Percentiles rank a stretch among this genome's conserved stretches.
These are phyloP conservation scores for Exophiala bonariae DNA, from an alignment of 2,329 filamentous ascomycete genomes.

Conservation along the genomic window DNA sequence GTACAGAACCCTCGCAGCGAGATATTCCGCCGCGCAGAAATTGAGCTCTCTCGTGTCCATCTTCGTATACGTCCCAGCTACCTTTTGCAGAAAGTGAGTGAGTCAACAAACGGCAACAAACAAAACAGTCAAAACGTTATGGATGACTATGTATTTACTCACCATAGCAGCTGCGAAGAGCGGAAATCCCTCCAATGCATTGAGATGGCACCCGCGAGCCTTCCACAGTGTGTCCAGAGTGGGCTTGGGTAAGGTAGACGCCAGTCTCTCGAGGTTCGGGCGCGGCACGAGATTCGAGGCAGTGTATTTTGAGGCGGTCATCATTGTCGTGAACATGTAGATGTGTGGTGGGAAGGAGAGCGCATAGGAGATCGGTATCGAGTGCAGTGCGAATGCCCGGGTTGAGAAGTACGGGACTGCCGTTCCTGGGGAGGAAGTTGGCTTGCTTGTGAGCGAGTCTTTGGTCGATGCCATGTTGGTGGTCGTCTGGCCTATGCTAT, in stretches of 20 bases:
- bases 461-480: not conserved
- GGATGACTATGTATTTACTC: constrained; percentile 3
- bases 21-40: constrained; percentile 34
- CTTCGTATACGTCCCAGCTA: constrained; percentile 36
- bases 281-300: constrained; percentile 35
- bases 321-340: constrained; percentile 34
- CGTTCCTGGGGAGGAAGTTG: not conserved
- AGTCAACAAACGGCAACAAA: not conserved
- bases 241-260: constrained; percentile 28
- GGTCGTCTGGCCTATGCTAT: no score
- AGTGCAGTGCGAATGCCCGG: constrained; percentile 30
- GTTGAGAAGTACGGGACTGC: constrained; percentile 12
- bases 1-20: constrained; percentile 34
- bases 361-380: constrained; percentile 34
- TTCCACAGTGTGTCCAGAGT: constrained; percentile 29
- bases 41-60: constrained; percentile 35
- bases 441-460: not conserved
- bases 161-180: constrained; percentile 38
- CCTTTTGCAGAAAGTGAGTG: constrained; percentile 10
- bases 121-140: no score
- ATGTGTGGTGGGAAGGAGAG: constrained; percentile 33
- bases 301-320: constrained; percentile 32
- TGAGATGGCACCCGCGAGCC: constrained; percentile 35
- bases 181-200: constrained; percentile 37
- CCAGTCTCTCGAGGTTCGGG: constrained; percentile 33